phyloP scores from a whole-genome alignment of 2,329 filamentous ascomycete species.

The Colletotrichum tofieldiae region DNA sequence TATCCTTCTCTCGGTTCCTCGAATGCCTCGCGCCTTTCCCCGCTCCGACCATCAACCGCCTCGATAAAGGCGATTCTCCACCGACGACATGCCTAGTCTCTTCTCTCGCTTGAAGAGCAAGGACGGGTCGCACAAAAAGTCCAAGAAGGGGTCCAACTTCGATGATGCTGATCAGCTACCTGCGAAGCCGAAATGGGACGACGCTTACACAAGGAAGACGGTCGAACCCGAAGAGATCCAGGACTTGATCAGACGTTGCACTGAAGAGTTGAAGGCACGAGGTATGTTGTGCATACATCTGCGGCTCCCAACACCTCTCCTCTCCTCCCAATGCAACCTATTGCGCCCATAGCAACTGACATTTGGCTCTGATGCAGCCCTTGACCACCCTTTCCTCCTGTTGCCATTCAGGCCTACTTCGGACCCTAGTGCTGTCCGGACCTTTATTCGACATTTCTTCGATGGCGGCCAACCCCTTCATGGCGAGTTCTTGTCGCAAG shows the following conservation, averaged over 20 bases:
- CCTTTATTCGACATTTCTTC: slow-evolving; percentile 95
- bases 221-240: slow-evolving; percentile 93
- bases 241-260: slow-evolving; percentile 88
- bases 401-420: slow-evolving; percentile 95
- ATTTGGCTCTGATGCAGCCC: slow-evolving; percentile 66
- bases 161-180: slow-evolving; percentile 68
- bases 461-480: slow-evolving; percentile 75
- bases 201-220: slow-evolving; percentile 86
- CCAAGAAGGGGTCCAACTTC: slow-evolving; percentile 75
- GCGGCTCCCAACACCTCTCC: slow-evolving; percentile 40
- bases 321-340: slow-evolving; percentile 37
- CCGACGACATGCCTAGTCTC: slow-evolving; percentile 67
- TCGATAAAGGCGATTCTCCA: slow-evolving; percentile 21
- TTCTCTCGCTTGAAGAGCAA: slow-evolving; percentile 81
- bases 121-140: slow-evolving; percentile 75
- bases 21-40: slow-evolving; percentile 33
- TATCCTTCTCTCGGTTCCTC: slow-evolving; percentile 21
- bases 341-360: slow-evolving; percentile 19
- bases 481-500: slow-evolving; percentile 83
- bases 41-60: slow-evolving; percentile 26
- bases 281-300: slow-evolving; percentile 71
- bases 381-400: slow-evolving; percentile 92
- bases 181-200: slow-evolving; percentile 85
- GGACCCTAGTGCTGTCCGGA: slow-evolving; percentile 91
- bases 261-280: slow-evolving; percentile 92